Conservation (phyloP, 352 stramenopile species). For the Aphanomyces euteiches region DNA sequence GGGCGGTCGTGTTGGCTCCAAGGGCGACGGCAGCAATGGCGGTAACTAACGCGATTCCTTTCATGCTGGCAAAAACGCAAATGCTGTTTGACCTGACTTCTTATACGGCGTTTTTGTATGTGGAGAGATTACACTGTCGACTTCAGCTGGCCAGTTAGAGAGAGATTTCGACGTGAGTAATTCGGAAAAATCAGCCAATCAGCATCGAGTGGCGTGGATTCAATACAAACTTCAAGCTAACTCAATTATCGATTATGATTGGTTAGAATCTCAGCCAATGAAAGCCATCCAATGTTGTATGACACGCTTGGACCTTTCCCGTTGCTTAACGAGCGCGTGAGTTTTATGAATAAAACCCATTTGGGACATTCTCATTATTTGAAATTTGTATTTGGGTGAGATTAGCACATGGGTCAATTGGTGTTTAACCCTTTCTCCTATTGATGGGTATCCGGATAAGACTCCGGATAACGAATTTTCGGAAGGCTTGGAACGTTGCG, state of each 20-base stretch:
- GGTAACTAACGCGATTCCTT: constrained; percentile 11
- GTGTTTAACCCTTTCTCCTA: too few species aligned
- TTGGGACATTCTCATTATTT: neutral
- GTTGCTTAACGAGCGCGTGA: neutral
- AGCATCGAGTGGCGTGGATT: neutral
- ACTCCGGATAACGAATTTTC: neutral
- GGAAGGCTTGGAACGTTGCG: too few species aligned
- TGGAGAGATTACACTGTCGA: neutral
- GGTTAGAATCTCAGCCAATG: neutral
- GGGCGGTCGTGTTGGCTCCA: neutral
- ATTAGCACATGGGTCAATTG: neutral
- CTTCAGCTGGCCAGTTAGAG: neutral
- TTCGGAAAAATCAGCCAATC: neutral
- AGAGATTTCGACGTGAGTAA: constrained; percentile 3
- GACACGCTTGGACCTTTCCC: too few species aligned
- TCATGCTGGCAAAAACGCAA: neutral
- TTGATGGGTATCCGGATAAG: constrained; percentile 5
- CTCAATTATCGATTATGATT: neutral
- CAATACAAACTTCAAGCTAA: neutral
- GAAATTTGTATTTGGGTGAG: neutral
- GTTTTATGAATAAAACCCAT: constrained; percentile 5
- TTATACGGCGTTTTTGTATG: too few species aligned
- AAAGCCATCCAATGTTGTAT: neutral
- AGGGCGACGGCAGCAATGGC: neutral
- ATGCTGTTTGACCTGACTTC: too few species aligned